phyloP scores from a whole-genome alignment of 1,139 yeast species.

The Saccharomyces hybrid region DNA sequence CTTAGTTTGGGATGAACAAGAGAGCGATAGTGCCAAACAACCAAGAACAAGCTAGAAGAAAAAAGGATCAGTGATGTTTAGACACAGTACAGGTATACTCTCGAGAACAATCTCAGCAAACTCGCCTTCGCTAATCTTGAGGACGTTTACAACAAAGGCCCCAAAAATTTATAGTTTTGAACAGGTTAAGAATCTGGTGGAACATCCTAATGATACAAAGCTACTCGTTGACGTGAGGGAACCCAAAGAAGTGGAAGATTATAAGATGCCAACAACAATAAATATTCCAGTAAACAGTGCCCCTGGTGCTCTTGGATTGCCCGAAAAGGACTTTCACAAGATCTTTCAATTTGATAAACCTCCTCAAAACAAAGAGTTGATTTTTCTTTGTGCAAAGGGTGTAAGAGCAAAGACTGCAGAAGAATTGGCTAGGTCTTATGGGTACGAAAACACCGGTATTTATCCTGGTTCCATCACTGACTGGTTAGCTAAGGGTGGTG shows the following conservation, averaged over 20 bases:
- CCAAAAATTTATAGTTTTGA: constrained; percentile 46
- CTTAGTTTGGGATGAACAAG: neutral
- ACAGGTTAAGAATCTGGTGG: constrained; percentile 45
- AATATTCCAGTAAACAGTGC: constrained; percentile 86
- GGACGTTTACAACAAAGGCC: constrained; percentile 14
- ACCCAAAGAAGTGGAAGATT: constrained; percentile 64
- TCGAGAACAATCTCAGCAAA: neutral
- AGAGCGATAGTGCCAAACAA: neutral
- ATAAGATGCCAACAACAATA: constrained; percentile 73
- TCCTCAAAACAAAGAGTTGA: constrained; percentile 54
- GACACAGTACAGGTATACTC: neutral
- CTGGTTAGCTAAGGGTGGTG: constrained; percentile 48
- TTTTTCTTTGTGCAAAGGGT: constrained; percentile 91
- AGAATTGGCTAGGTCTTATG: constrained; percentile 83
- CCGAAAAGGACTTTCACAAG: constrained; percentile 70
- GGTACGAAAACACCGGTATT: constrained; percentile 70
- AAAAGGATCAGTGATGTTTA: neutral
- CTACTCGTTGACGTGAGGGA: constrained; percentile 86
- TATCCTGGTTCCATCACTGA: constrained; percentile 81
- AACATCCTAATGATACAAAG: constrained; percentile 38
- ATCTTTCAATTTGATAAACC: constrained; percentile 86
- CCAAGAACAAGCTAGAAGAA: neutral
- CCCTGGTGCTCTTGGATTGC: constrained; percentile 86
- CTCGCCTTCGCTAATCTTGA: neutral
- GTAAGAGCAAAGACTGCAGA: constrained; percentile 88